phyloP scores from a whole-genome alignment of 202 grass and related monocot genomes.

The Bolboschoenoplectus hybrid region DNA sequence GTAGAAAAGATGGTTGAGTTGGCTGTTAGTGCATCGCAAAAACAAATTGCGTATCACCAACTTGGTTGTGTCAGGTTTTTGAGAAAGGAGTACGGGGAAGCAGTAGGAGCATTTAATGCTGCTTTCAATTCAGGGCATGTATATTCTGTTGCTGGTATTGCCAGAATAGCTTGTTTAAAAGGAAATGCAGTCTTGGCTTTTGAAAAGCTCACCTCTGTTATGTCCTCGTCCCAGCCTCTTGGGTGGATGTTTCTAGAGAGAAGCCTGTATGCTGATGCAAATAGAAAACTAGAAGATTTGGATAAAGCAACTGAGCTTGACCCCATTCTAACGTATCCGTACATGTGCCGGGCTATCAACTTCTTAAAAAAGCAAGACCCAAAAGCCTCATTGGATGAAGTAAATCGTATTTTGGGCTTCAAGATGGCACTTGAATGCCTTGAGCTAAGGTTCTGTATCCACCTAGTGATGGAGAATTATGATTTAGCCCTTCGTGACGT shows the following conservation, averaged over 20 bases:
- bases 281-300: conserved; percentile 72
- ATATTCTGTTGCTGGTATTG: conserved; percentile 74
- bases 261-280: conserved; percentile 68
- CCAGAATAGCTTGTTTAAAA: conserved; percentile 65
- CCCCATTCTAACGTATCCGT: conserved; percentile 86
- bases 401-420: conserved; percentile 83
- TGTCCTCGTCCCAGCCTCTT: conserved; percentile 62
- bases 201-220: conserved; percentile 77
- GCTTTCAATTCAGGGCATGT: conserved; percentile 72
- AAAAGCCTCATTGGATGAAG: conserved; percentile 82
- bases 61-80: conserved; percentile 80
- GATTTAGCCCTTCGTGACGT: conserved; percentile 79
- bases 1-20: conserved; percentile 70
- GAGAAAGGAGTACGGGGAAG: conserved; percentile 74
- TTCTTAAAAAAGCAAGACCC: conserved; percentile 80
- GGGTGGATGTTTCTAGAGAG: conserved; percentile 96
- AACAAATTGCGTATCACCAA: conserved; percentile 90
- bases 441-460: conserved; percentile 78
- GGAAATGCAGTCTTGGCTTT: conserved; percentile 66
- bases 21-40: conserved; percentile 55
- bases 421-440: conserved; percentile 85
- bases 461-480: conserved; percentile 81
- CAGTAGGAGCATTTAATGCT: conserved; percentile 57
- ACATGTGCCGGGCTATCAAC: conserved; percentile 78
- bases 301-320: conserved; percentile 83